Conservation (phyloP, 2,329 filamentous ascomycete genomes). For the Venturia aucupariae region DNA sequence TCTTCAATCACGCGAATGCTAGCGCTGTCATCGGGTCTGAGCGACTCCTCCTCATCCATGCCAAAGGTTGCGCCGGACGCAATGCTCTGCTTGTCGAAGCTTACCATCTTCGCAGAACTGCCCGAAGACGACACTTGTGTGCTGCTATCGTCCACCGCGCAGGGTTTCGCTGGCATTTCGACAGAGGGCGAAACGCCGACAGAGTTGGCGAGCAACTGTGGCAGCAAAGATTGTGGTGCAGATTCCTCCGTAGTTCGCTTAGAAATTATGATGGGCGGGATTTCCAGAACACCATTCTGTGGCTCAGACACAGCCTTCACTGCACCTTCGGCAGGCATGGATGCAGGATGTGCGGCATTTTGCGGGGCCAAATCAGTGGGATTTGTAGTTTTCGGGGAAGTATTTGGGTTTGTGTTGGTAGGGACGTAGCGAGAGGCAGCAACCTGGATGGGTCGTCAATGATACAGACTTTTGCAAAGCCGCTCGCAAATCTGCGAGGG, state of each 20-base stretch:
- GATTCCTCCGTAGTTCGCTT: neutral
- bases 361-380: slow-evolving; percentile 7
- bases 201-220: slow-evolving; percentile 5
- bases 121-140: slow-evolving; percentile 44
- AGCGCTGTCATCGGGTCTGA: slow-evolving; percentile 89
- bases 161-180: slow-evolving; percentile 15
- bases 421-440: slow-evolving; percentile 31
- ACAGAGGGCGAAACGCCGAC: neutral
- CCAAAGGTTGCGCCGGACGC: slow-evolving; percentile 91
- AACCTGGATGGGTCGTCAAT: slow-evolving; percentile 19
- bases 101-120: slow-evolving; percentile 71
- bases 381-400: slow-evolving; percentile 17
- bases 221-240: slow-evolving; percentile 3
- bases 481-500: neutral
- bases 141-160: slow-evolving; percentile 33
- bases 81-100: slow-evolving; percentile 87
- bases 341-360: neutral
- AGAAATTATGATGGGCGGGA: slow-evolving; percentile 1
- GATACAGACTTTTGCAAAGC: neutral
- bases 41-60: slow-evolving; percentile 92
- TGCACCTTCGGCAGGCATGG: neutral
- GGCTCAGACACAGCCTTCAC: neutral
- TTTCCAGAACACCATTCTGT: neutral
- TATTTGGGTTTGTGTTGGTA: slow-evolving; percentile 6
- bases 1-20: slow-evolving; percentile 87